Evolutionary conservation across 2,329 filamentous ascomycete species (phyloP).

Genomic region (Ceratocystis eucalypticola): DNA sequence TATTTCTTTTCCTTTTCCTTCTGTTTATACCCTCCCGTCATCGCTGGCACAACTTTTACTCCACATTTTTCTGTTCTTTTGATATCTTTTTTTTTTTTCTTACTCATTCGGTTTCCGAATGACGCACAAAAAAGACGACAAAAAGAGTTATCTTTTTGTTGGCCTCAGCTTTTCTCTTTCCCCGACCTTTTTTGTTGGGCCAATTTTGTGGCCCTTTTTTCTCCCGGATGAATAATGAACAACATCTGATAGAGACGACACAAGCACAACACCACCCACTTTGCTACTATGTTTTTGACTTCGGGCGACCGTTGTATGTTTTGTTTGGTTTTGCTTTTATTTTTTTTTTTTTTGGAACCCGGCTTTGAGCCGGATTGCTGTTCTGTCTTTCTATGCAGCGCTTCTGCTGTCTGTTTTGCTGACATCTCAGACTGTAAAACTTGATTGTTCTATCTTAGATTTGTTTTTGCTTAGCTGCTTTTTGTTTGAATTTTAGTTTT

Average conservation of each 20-base stretch:
- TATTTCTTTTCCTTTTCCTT: not conserved
- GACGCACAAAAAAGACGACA: not conserved
- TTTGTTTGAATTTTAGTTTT: not conserved
- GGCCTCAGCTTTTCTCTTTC: not conserved
- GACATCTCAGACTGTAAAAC: not conserved
- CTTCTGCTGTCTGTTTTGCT: not conserved
- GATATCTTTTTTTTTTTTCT: not conserved
- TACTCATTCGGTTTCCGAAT: not conserved
- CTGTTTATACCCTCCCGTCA: constrained; percentile 1
- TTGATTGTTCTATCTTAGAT: not conserved
- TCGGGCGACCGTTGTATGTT: not conserved
- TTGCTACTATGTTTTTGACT: not conserved
- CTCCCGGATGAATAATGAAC: not conserved
- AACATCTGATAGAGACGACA: constrained; percentile 2
- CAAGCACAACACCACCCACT: not conserved
- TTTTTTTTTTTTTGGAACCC: not conserved
- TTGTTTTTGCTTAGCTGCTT: not conserved
- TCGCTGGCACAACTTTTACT: not conserved
- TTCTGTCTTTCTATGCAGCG: not conserved
- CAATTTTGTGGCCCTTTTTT: not conserved
- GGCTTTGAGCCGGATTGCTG: not conserved
- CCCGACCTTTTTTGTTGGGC: not conserved
- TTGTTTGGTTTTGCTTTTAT: not conserved
- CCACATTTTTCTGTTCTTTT: not conserved
- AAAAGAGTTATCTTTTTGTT: not conserved